Evolutionary conservation across 108 stramenopile genomes (phyloP), one percentile per base, ranked within the genome.

Genomic region (Nitzschia putrida): DNA sequence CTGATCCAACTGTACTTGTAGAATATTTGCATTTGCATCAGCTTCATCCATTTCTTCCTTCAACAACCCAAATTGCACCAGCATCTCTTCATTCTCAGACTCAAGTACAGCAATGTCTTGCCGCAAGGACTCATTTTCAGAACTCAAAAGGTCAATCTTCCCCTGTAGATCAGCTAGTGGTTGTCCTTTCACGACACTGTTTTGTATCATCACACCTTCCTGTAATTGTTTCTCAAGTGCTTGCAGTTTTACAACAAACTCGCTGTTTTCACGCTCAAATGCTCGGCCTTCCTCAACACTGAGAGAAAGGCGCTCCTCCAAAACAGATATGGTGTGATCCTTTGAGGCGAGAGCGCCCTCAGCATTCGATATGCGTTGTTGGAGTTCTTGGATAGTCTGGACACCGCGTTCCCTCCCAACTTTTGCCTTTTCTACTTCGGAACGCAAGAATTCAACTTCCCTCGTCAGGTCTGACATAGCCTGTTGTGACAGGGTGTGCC

Each of bases 21-120:
- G 50, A 12, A 11, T 8, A 26, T 39, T 39, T 13, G 65, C 29
- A 18, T 73, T 38, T 3, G 69, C 77, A 73, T 83, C 83, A 24
- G 68, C 61, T 38, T 61, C 64, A 61, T 84, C 68, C 73, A 88
- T 82, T 49, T 85, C 69, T 65, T 91, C 82, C 49, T 88, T 88
- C 60, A 88, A 64, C 50, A 91, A 52, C 2, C 87, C 90, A 60
- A 91, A 83, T 55, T 91, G 90, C 21, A 91, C 87, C 51, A 91
- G 80, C 71, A 91, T 78, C 54, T 91, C 87, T 69, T 91, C 90
- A 42, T 85, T 88, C 40, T 91, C 90, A 37, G 77, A 72, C 42
- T 86, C 82, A 29, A 88, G 72, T 54, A 70, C 56, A 10, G 4
- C 29, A 4, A 34, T 34, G 29, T 34, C 29, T 34, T 34, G 29